These are phyloP conservation scores for Claviceps digitariae DNA, from an alignment of 2,329 filamentous ascomycete species.

Conservation along the genomic window DNA sequence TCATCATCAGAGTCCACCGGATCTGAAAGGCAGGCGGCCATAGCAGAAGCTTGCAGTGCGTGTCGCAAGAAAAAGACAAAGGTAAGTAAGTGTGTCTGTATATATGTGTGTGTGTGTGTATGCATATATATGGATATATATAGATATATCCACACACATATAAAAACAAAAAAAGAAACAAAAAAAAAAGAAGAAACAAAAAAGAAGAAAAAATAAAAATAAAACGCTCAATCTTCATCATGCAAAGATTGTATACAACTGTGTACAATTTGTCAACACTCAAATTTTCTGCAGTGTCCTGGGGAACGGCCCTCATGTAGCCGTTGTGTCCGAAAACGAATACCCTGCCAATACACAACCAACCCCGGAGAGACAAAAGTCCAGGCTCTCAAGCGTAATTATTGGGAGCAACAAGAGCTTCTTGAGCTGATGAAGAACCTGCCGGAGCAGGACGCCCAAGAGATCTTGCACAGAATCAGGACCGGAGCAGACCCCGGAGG, in stretches of 20 bases:
- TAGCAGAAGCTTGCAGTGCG: neutral
- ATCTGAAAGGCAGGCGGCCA: neutral
- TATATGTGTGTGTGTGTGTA: neutral
- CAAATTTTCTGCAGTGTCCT: conserved; percentile 11
- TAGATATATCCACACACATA: too few species aligned
- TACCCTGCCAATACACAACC: conserved; percentile 10
- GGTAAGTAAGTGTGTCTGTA: neutral
- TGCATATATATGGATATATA: too few species aligned
- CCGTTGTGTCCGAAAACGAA: conserved; percentile 8
- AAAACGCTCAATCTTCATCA: too few species aligned
- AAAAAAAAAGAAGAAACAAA: too few species aligned
- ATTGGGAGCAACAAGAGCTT: conserved; percentile 9
- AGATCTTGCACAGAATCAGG: conserved; percentile 22
- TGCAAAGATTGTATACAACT: too few species aligned
- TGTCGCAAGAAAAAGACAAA: neutral
- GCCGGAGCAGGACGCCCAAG: conserved; percentile 18
- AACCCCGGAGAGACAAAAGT: conserved; percentile 10
- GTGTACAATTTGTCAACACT: too few species aligned
- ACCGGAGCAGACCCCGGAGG: conserved; percentile 16
- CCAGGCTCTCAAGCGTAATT: conserved; percentile 9
- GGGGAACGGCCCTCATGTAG: conserved; percentile 13
- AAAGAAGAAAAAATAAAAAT: neutral
- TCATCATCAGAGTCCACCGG: neutral
- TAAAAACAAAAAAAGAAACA: too few species aligned
- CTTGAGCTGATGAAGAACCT: conserved; percentile 8